Conservation (phyloP, 257 asterid species). For the Nicotiana knightiana region DNA sequence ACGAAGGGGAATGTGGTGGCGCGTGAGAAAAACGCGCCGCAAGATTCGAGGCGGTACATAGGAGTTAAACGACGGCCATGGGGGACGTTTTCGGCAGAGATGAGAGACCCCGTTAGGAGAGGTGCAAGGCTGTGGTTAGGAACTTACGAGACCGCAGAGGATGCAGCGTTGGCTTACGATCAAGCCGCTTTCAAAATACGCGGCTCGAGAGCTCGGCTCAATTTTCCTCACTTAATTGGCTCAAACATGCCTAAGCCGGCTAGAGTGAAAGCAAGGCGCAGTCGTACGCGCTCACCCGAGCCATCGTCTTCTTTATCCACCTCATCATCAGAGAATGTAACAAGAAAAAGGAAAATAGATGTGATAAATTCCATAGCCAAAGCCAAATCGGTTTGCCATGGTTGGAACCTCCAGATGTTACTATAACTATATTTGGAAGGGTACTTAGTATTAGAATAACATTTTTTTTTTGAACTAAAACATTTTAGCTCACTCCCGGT, state of each 20-base stretch:
- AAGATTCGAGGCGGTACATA: constrained; percentile 12
- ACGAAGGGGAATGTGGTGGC: neutral
- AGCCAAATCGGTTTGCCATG: neutral
- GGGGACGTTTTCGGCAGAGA: constrained; percentile 24
- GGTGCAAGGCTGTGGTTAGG: constrained; percentile 18
- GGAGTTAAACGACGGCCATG: constrained; percentile 20
- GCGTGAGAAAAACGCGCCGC: neutral
- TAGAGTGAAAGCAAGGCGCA: neutral
- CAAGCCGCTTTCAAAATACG: constrained; percentile 12
- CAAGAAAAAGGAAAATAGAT: neutral
- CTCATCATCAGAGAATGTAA: neutral
- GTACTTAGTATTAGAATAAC: too few relatives aligned
- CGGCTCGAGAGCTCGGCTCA: constrained; percentile 10
- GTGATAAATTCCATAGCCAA: neutral
- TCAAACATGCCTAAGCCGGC: neutral
- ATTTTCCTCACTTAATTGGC: constrained; percentile 10
- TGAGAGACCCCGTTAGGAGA: constrained; percentile 11
- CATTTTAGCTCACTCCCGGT: too few relatives aligned
- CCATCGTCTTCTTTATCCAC: neutral
- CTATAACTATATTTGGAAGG: too few relatives aligned
- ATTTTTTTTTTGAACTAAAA: too few relatives aligned
- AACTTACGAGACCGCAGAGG: constrained; percentile 17
- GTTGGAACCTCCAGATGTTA: neutral
- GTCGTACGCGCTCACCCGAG: neutral
- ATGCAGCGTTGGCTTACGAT: constrained; percentile 21